These are phyloP conservation scores for Fusarium fracticaudum DNA, from an alignment of 2,329 filamentous ascomycete genomes.

Conservation along the genomic window DNA sequence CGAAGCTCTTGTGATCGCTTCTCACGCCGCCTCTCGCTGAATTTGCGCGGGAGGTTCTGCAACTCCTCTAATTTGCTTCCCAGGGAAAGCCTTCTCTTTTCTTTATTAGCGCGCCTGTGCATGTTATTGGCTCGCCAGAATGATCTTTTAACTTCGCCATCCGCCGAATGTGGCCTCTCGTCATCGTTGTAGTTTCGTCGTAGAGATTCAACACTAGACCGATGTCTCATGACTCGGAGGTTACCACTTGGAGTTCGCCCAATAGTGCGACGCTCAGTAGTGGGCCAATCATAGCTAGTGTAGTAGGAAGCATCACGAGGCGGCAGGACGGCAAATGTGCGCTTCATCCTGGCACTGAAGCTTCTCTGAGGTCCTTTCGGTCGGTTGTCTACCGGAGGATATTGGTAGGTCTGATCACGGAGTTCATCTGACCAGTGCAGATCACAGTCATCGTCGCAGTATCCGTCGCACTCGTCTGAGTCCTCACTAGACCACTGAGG, in stretches of 20 bases:
- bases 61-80: conserved; percentile 62
- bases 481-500: conserved; percentile 58
- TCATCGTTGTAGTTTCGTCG: conserved; percentile 35
- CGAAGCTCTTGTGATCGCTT: conserved; percentile 68
- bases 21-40: conserved; percentile 68
- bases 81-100: conserved; percentile 50
- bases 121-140: conserved; percentile 48
- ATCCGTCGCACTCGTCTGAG: conserved; percentile 43
- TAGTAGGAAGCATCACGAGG: conserved; percentile 50
- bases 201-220: conserved; percentile 59
- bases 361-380: conserved; percentile 57
- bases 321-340: conserved; percentile 70
- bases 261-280: conserved; percentile 66
- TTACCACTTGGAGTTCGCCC: conserved; percentile 68
- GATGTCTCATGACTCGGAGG: conserved; percentile 65
- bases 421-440: conserved; percentile 46
- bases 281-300: conserved; percentile 46
- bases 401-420: conserved; percentile 54
- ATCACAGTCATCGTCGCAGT: conserved; percentile 41
- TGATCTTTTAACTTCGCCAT: conserved; percentile 33
- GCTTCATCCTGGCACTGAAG: conserved; percentile 63
- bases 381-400: conserved; percentile 61
- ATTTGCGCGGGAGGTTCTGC: conserved; percentile 61
- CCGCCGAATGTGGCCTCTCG: conserved; percentile 50
- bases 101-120: conserved; percentile 38